Percentiles rank a stretch among this genome's conserved stretches.
Evolutionary conservation across 2,329 filamentous ascomycete genomes (phyloP).

Genomic region (Colletotrichum tamarilloi): DNA sequence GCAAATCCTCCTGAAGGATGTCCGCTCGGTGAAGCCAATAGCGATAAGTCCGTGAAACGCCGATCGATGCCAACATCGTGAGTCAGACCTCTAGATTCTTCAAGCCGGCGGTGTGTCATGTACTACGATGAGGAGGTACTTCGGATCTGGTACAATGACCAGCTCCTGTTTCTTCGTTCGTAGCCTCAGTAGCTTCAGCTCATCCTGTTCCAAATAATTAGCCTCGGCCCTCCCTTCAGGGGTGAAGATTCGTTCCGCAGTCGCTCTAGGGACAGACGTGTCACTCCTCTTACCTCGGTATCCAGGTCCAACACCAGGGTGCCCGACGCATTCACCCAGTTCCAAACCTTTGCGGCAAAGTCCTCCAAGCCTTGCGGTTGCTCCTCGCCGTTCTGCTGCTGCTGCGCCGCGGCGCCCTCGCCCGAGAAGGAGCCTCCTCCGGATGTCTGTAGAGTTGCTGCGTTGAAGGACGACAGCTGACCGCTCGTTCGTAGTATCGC

Average conservation of each 20-base stretch:
- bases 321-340: constrained; percentile 76
- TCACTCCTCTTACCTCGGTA: constrained; percentile 64
- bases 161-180: constrained; percentile 88
- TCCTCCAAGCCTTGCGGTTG: constrained; percentile 70
- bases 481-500: constrained; percentile 82
- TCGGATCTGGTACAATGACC: constrained; percentile 83
- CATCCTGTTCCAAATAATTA: constrained; percentile 63
- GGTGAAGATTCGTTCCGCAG: not conserved
- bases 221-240: not conserved
- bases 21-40: not conserved
- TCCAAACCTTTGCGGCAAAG: constrained; percentile 81
- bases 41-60: not conserved
- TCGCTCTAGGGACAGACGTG: not conserved
- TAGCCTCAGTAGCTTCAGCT: constrained; percentile 79
- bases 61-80: not conserved
- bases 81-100: constrained; percentile 17
- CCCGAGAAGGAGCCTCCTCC: constrained; percentile 53
- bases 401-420: constrained; percentile 49
- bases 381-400: constrained; percentile 55
- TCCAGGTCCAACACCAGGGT: constrained; percentile 79
- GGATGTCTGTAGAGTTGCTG: constrained; percentile 17
- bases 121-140: constrained; percentile 82
- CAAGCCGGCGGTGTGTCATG: constrained; percentile 82
- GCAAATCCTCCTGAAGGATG: not conserved
- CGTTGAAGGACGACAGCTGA: constrained; percentile 66